Percentiles rank a stretch among this genome's conserved stretches.
Evolutionary conservation across 495 filamentous ascomycete genomes (phyloP).

Genomic region (Tuber microsphaerosporum): DNA sequence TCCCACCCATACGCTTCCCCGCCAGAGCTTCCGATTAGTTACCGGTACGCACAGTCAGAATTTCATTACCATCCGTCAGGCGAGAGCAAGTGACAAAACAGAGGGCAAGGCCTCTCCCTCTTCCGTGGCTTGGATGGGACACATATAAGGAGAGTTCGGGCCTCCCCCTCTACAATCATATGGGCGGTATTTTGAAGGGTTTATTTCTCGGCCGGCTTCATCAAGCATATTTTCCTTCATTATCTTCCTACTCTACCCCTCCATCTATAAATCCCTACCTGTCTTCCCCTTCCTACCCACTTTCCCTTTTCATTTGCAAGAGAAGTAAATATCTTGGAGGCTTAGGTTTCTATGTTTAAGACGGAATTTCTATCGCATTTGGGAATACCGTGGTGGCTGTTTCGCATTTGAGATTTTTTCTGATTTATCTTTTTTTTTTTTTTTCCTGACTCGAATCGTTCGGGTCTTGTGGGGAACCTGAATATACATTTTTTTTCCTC

Average conservation of each 20-base stretch:
- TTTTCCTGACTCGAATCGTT: constrained; percentile 16
- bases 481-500: constrained; percentile 6
- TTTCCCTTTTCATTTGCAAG: constrained; percentile 9
- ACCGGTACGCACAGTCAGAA: background rate
- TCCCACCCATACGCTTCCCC: constrained; percentile 18
- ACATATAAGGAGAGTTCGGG: constrained; percentile 24
- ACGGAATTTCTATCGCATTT: constrained; percentile 23
- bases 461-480: constrained; percentile 16
- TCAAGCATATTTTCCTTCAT: constrained; percentile 18
- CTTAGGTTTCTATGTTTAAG: constrained; percentile 11
- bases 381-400: constrained; percentile 18
- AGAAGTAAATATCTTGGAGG: constrained; percentile 17
- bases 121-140: constrained; percentile 6
- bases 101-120: constrained; percentile 6
- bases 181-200: constrained; percentile 14
- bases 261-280: constrained; percentile 11
- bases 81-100: constrained; percentile 18
- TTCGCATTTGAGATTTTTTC: constrained; percentile 11
- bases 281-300: constrained; percentile 10
- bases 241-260: constrained; percentile 12
- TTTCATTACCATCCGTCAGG: constrained; percentile 13
- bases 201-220: constrained; percentile 26
- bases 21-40: constrained; percentile 2
- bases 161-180: constrained; percentile 20
- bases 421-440: constrained; percentile 12